Conservation (phyloP, 805 yeast genomes). For the Yarrowia osloensis region DNA sequence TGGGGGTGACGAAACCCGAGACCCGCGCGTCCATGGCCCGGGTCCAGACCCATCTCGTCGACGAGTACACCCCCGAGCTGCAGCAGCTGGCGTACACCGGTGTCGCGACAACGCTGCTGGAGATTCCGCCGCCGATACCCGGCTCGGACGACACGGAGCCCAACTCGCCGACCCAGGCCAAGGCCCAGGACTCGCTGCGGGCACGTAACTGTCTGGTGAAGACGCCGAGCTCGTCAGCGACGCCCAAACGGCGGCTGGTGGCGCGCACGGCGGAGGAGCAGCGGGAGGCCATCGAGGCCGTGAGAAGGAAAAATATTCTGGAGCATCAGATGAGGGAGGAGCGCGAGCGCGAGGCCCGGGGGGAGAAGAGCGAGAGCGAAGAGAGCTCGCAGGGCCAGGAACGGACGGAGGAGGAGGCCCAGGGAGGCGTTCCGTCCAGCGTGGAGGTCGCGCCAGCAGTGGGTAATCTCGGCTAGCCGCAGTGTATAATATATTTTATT, state of each 20-base stretch:
- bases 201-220: conserved; percentile 9
- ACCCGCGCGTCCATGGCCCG: conserved; percentile 22
- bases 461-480: background rate
- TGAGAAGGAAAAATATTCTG: conserved; percentile 12
- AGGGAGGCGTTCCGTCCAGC: background rate
- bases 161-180: conserved; percentile 6
- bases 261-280: background rate
- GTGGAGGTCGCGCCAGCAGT: background rate
- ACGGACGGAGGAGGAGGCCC: background rate
- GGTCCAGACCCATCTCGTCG: conserved; percentile 6
- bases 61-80: conserved; percentile 1
- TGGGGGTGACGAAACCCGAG: conserved; percentile 24
- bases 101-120: background rate
- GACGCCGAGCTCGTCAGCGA: background rate
- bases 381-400: background rate
- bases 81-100: conserved; percentile 11
- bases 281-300: background rate
- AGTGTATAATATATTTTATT: background rate
- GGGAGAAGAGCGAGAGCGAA: background rate
- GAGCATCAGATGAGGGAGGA: conserved; percentile 12
- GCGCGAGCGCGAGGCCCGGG: background rate
- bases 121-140: conserved; percentile 6
- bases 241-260: conserved; percentile 7
- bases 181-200: background rate
- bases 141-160: conserved; percentile 9